Evolutionary conservation across 208 protist genomes (phyloP), one percentile per base, ranked within the genome.

Genomic region (Acanthamoeba royreba): DNA sequence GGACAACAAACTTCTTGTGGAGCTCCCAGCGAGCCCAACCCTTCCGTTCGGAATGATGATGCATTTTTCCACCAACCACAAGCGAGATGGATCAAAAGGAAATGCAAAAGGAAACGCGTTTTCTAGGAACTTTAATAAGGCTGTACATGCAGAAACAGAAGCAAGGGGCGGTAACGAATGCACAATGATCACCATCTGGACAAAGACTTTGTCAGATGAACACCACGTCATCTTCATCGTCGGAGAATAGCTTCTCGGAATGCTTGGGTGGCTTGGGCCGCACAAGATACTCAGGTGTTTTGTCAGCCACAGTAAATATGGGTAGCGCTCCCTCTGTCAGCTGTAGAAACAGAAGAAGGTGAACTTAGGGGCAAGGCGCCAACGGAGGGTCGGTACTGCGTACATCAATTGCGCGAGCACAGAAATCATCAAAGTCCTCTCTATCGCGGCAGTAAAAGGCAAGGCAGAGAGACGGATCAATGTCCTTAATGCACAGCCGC

Each of bases 161-260:
- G n/a, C n/a, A n/a, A n/a, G n/a, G n/a, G n/a, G n/a, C n/a, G n/a
- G n/a, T n/a, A n/a, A n/a, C n/a, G n/a, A n/a, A n/a, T n/a, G n/a
- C n/a, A n/a, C n/a, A n/a, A n/a, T n/a, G n/a, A n/a, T n/a, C n/a
- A n/a, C n/a, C n/a, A n/a, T n/a, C n/a, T n/a, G n/a, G n/a, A n/a
- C n/a, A n/a, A n/a, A n/a, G n/a, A 61, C 52, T 28, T 61, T 17
- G 19, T 86, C 17, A 86, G 74, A 86, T 25, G 74, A 86, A 86
- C 11, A 86, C 77, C 31, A 86, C 77, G 42, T 86, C 77, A 45
- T 86, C 77, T 33, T 86, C 77, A 45, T 86, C 77, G 77, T 86
- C 77, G 19, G 77, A 86, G 46, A 86, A 86, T 15, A 86, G 46
- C 7, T 86, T 86, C 46, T 86, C 77, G 25, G 77, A 25, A 45